These are phyloP conservation scores for Cymbidium sinense DNA, from an alignment of 106 monocot genomes.

Conservation along the genomic window DNA sequence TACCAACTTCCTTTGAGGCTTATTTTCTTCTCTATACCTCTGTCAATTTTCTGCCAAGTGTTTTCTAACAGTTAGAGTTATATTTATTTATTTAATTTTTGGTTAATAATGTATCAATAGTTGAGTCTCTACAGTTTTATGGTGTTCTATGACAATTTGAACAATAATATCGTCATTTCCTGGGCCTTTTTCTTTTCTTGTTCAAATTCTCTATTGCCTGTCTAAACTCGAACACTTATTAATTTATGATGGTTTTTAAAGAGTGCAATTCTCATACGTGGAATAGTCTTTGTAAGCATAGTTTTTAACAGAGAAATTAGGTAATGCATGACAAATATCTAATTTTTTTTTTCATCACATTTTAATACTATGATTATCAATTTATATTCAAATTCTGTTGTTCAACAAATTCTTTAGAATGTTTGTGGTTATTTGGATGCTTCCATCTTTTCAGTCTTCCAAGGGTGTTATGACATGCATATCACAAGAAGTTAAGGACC, in stretches of 20 bases:
- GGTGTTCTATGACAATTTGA: neutral
- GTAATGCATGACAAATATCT: neutral
- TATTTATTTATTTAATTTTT: neutral
- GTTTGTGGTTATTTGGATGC: slow-evolving; percentile 11
- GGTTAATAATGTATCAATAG: neutral
- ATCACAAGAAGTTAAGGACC: slow-evolving; percentile 92
- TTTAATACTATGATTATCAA: neutral
- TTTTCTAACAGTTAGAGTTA: neutral
- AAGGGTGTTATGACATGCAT: slow-evolving; percentile 88
- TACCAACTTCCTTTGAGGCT: neutral
- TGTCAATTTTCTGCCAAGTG: neutral
- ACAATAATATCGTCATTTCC: neutral
- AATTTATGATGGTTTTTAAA: too few relatives aligned
- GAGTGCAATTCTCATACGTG: neutral
- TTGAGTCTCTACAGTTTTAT: neutral
- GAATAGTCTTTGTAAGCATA: neutral
- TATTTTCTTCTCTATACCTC: neutral
- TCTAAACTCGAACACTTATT: too few relatives aligned
- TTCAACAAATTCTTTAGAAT: too few relatives aligned
- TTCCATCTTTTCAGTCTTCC: slow-evolving; percentile 27
- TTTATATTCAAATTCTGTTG: neutral
- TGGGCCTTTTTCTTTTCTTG: too few relatives aligned
- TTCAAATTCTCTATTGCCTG: too few relatives aligned
- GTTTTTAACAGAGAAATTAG: neutral
- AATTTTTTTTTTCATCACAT: neutral